Base-by-base conservation (phyloP, 441 rosid genomes). In the Eutrema salsugineum region DNA sequence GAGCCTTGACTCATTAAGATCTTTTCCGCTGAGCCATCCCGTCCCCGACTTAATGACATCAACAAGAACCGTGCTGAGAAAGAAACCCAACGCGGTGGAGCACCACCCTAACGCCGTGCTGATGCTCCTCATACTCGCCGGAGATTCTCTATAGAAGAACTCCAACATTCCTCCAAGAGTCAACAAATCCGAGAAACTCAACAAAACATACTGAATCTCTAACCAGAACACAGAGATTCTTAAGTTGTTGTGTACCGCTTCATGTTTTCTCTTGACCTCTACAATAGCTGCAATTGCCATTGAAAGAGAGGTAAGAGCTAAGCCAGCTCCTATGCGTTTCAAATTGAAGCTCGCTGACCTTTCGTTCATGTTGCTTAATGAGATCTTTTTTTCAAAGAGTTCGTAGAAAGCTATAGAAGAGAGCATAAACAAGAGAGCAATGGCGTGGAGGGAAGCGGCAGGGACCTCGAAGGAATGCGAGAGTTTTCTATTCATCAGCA, bases 131-230 rank as follows among this genome's bases (percentile, higher is more conserved):
- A 88, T 83, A 36, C 77, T 78, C 16, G 77, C 73, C 0, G 86
- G 86, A 6, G 89, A 81, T 53, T 81, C 83, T 0, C 78, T 82
- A 73, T 83, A 84, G 77, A 88, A 88, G 35, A 88, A 88, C 79
- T 85, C 91, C 0, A 88, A 79, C 91, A 86, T 82, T 47, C 94
- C 94, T 1, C 82, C 86, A 3, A 88, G 78, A 3, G 94, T 85
- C 7, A 86, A 63, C 85, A 88, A 69, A 66, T 86, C 91, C 0
- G 91, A 81, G 46, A 82, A 47, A 16, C 87, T 87, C 3, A 85
- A 76, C 44, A 85, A 46, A 27, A 85, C 56, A 77, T 76, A 86
- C 28, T 84, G 89, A 77, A 81, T 32, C 40, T 63, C 71, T n/a
- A 86, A 73, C 94, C 91, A 85, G 56, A 83, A 81, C 30, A 86